phyloP scores from a whole-genome alignment of 495 filamentous ascomycete genomes.

The Umbilicaria muhlenbergii region DNA sequence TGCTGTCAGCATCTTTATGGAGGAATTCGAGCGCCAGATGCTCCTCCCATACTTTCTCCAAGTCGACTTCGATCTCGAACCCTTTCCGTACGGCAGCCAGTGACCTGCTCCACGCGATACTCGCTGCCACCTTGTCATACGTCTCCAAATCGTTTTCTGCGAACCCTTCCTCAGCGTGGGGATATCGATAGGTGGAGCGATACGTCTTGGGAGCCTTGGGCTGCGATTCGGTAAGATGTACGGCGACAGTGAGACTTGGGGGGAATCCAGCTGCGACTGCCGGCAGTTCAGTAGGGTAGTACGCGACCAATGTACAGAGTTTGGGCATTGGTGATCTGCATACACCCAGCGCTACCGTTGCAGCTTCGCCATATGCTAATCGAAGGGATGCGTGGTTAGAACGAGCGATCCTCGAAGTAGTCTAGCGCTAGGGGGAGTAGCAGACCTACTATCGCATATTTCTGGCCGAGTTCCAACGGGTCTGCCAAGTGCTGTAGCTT shows the following conservation, averaged over 20 bases:
- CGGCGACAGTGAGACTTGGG: slow-evolving; percentile 27
- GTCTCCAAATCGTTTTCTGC: slow-evolving; percentile 36
- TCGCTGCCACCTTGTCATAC: slow-evolving; percentile 35
- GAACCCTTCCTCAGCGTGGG: slow-evolving; percentile 35
- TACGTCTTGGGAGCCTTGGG: slow-evolving; percentile 4
- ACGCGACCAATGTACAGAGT: slow-evolving; percentile 38
- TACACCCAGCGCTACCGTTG: slow-evolving; percentile 37
- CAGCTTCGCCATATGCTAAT: slow-evolving; percentile 42
- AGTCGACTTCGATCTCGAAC: slow-evolving; percentile 40
- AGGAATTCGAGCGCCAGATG: slow-evolving; percentile 32
- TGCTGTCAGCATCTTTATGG: slow-evolving; percentile 18
- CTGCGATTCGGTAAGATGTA: slow-evolving; percentile 34
- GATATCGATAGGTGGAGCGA: slow-evolving; percentile 31
- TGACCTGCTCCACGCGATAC: slow-evolving; percentile 40
- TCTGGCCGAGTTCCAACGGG: slow-evolving; percentile 30
- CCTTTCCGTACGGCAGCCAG: slow-evolving; percentile 34
- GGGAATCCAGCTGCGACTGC: slow-evolving; percentile 32
- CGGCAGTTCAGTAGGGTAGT: slow-evolving; percentile 42
- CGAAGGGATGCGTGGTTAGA: neutral
- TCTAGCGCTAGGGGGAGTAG: neutral
- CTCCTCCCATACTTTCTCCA: slow-evolving; percentile 43
- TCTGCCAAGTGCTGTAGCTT: slow-evolving; percentile 29
- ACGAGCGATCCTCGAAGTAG: neutral
- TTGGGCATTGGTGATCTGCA: slow-evolving; percentile 33
- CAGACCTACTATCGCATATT: slow-evolving; percentile 34